phyloP scores from a whole-genome alignment of 179 eudicot genomes.

The Beta macrorhiza region DNA sequence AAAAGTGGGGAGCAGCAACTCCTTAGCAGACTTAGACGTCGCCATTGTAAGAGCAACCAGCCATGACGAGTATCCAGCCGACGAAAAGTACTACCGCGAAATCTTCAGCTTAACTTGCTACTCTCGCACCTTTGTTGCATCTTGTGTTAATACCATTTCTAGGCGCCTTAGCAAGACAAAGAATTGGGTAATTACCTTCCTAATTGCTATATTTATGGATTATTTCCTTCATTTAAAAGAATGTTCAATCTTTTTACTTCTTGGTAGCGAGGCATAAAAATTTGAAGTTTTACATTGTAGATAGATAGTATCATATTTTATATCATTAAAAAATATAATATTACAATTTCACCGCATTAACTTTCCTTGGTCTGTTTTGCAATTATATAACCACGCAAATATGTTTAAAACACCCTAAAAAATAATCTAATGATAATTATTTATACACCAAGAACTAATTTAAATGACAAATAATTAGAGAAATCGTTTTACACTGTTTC shows the following conservation, averaged over 20 bases:
- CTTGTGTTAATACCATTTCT: conserved; percentile 55
- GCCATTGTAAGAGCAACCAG: conserved; percentile 85
- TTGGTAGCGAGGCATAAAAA: no score
- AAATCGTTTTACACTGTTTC: no score
- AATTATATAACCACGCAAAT: no score
- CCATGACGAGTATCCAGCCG: conserved; percentile 76
- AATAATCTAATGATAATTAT: no score
- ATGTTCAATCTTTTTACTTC: neutral
- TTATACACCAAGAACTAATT: no score
- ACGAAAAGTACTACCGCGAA: conserved; percentile 58
- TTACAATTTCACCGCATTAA: no score
- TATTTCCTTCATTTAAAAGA: neutral
- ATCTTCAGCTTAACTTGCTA: conserved; percentile 63
- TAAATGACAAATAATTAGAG: no score
- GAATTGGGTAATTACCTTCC: conserved; percentile 48
- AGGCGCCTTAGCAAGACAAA: conserved; percentile 70
- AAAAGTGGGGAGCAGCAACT: conserved; percentile 52
- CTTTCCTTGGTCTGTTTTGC: no score
- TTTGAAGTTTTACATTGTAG: no score
- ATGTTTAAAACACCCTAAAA: no score
- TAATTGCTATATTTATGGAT: neutral
- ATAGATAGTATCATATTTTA: no score
- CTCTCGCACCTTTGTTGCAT: conserved; percentile 44
- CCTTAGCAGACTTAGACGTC: conserved; percentile 71
- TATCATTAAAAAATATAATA: no score